Percentiles rank a stretch among this genome's conserved stretches.
These are phyloP conservation scores for Dalbergia oliveri DNA, from an alignment of 306 rosid species.

Conservation along the genomic window DNA sequence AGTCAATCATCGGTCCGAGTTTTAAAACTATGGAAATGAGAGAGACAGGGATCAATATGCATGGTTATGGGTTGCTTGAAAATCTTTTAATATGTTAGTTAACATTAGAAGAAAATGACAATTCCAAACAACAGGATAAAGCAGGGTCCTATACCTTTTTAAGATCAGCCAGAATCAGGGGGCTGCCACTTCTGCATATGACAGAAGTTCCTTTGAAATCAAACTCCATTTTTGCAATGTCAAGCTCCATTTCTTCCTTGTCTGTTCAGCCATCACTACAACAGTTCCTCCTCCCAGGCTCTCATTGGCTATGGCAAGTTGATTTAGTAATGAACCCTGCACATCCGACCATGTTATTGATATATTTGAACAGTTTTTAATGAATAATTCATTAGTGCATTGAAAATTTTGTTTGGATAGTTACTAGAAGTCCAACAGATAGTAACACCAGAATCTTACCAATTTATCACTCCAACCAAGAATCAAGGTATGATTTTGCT, in stretches of 20 bases:
- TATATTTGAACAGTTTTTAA: conserved; percentile 11
- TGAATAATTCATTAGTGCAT: conserved; percentile 17
- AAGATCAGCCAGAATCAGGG: conserved; percentile 88
- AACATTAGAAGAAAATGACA: conserved; percentile 22
- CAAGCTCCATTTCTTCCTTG: conserved; percentile 97
- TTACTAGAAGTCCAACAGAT: conserved; percentile 30
- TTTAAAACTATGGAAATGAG: too few species aligned
- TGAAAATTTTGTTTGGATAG: background rate
- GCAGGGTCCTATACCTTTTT: conserved; percentile 66
- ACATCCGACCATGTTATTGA: conserved; percentile 37
- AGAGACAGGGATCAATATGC: conserved; percentile 10
- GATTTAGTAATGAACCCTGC: conserved; percentile 91
- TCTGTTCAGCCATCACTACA: conserved; percentile 96
- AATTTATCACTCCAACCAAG: conserved; percentile 97
- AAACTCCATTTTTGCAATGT: conserved; percentile 94
- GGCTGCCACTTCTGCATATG: conserved; percentile 95
- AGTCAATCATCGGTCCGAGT: too few species aligned
- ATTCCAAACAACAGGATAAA: conserved; percentile 27
- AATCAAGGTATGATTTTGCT: conserved; percentile 85
- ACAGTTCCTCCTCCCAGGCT: conserved; percentile 87
- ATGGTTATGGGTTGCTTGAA: conserved; percentile 1
- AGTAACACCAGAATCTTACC: conserved; percentile 54
- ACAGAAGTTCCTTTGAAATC: conserved; percentile 90
- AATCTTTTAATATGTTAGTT: conserved; percentile 13
- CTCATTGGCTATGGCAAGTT: conserved; percentile 91